Conservation (phyloP, 2,329 filamentous ascomycete species). For the Fusarium subglutinans region DNA sequence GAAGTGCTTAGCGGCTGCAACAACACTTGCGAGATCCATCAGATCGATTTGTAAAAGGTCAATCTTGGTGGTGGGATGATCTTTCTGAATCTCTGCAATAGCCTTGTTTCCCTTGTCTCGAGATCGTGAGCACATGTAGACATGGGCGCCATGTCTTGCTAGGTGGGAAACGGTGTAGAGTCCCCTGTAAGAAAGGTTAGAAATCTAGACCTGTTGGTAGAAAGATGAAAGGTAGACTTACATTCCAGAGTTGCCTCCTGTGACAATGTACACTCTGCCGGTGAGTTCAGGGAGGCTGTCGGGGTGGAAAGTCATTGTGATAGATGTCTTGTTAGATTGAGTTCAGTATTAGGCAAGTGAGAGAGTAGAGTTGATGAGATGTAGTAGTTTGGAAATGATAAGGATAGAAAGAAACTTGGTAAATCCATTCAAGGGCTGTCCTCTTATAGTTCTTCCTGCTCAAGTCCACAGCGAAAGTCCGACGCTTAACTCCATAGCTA, state of each 20-base stretch:
- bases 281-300: conserved; percentile 10
- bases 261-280: conserved; percentile 19
- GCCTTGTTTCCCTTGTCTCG: not conserved
- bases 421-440: no score
- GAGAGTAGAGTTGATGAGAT: not conserved
- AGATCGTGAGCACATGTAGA: conserved; percentile 25
- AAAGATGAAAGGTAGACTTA: not conserved
- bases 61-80: not conserved
- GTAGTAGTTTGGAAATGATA: not conserved
- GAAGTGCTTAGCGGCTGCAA: conserved; percentile 25
- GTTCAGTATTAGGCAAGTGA: no score
- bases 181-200: conserved; percentile 6
- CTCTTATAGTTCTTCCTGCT: not conserved
- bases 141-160: conserved; percentile 24
- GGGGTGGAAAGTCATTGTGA: conserved; percentile 16
- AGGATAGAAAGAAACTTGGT: no score
- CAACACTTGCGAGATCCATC: conserved; percentile 1
- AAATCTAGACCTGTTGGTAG: rapidly evolving
- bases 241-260: conserved; percentile 25
- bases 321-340: not conserved
- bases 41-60: conserved; percentile 23
- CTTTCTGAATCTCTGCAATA: conserved; percentile 2
- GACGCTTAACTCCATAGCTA: not conserved
- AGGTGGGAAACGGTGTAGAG: conserved; percentile 21
- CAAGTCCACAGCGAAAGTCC: not conserved